These are phyloP conservation scores for Phytophthora sp. DNA, from an alignment of 352 stramenopile species.

Conservation along the genomic window DNA sequence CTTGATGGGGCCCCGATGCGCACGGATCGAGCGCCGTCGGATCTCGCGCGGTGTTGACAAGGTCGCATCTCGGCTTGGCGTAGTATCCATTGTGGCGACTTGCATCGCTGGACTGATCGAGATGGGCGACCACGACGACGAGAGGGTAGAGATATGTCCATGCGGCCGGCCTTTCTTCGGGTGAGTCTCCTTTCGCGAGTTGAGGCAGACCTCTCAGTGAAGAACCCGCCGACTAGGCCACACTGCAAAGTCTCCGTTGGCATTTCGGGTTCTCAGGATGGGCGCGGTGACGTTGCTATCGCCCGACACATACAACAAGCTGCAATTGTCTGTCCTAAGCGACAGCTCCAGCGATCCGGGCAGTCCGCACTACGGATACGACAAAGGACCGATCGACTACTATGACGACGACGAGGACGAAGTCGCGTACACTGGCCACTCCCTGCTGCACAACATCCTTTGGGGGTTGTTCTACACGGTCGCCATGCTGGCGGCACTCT, in stretches of 20 bases:
- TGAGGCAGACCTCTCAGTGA: no score
- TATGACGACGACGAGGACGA: conserved; percentile 13
- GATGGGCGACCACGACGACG: neutral
- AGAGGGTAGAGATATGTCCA: neutral
- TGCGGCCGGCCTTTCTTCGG: neutral
- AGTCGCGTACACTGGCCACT: neutral
- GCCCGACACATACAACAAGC: conserved; percentile 24
- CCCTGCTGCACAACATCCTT: conserved; percentile 20
- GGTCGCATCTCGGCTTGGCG: neutral
- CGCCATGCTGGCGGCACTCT: conserved; percentile 56
- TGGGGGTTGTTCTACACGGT: conserved; percentile 32
- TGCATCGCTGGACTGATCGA: conserved; percentile 7
- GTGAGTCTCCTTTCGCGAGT: no score
- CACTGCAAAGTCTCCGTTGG: conserved; percentile 11
- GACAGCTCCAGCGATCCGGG: conserved; percentile 25
- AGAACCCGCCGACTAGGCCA: conserved; percentile 3
- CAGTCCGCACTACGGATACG: conserved; percentile 17
- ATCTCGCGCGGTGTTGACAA: neutral
- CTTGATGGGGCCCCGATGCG: neutral
- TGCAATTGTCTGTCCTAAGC: conserved; percentile 46
- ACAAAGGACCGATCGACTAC: conserved; percentile 7
- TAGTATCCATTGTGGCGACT: neutral
- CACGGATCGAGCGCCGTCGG: no score
- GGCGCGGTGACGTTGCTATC: conserved; percentile 20
- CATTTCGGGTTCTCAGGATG: conserved; percentile 2